phyloP scores from a whole-genome alignment of 2,329 filamentous ascomycete genomes.

The Oidium heveae region DNA sequence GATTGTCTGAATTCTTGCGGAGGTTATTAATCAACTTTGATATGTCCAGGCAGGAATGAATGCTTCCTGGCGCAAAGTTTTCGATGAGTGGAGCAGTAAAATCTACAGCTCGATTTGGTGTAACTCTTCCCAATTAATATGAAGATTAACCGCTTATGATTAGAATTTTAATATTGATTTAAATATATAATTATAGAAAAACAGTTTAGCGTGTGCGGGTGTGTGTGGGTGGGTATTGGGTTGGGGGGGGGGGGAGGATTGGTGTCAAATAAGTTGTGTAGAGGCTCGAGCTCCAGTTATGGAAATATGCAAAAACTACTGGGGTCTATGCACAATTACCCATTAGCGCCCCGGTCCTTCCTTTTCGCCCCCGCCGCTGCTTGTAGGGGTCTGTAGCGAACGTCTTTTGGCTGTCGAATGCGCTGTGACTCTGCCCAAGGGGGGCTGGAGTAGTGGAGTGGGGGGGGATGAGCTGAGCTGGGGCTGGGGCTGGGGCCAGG shows the following conservation, averaged over 20 bases:
- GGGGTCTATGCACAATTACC: background rate
- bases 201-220: background rate
- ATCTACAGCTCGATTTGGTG: background rate
- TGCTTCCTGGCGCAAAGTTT: background rate
- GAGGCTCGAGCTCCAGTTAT: background rate
- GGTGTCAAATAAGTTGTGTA: background rate
- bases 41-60: background rate
- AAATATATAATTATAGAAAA: background rate
- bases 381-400: background rate
- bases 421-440: background rate
- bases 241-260: background rate
- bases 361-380: background rate
- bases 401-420: background rate
- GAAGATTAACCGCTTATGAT: too few relatives aligned
- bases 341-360: background rate
- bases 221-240: too few relatives aligned
- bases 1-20: background rate
- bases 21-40: background rate
- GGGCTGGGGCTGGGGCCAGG: too few relatives aligned
- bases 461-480: too few relatives aligned
- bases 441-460: background rate
- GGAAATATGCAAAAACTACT: background rate
- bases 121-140: too few relatives aligned
- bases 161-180: background rate
- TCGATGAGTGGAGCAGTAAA: background rate